Base-by-base conservation (phyloP, 1,284 basidiomycete species). In the Abortiporus biennis region DNA sequence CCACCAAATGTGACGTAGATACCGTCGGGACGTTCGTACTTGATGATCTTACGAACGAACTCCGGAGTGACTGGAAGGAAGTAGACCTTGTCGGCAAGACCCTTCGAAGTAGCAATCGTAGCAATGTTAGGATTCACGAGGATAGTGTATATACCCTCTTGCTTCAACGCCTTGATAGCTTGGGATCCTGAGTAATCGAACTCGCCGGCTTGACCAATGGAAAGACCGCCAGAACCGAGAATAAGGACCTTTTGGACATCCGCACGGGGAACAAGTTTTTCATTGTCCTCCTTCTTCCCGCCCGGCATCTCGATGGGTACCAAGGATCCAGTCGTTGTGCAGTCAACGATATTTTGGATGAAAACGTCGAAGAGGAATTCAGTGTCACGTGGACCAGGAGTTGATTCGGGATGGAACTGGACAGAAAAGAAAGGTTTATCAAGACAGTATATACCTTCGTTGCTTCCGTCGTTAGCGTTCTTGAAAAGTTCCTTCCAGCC, bases 371-470 rank as follows among this genome's bases (percentile, higher is more conserved):
- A 99, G 45, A 99, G 75, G 71, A 97, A 99, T 65, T 99, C 96
- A 45, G 96, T 99, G 62, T 99, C 96, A 46, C 93, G 80, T 20
- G 96, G 96, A 31, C 96, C 96, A n/a, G 96, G 94, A 3, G 91
- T 93, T 30, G 92, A 95, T 65, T 99, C 96, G 29, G 96, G 96
- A 65, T 99, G 96, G 75, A 99, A 99, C 63, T 99, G 96, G n/a
- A 99, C 95, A 31, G 92, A 96, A 68, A 99, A 99, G 74, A 91
- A 96, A 1, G 95, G 95, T 53, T 85, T 87, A 59, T 82, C 78
- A 51, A 85, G 82, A 63, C 79, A 92, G 69, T 93, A 96, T 57
- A 99, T 96, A 55, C 96, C 96, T 65, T 99, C 96, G 65, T 99
- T 99, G 58, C 89, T 93, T 45, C 80, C 80, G 59, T 99, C 96